phyloP scores from a whole-genome alignment of 1,284 basidiomycete genomes.

The Naganishia sp. region DNA sequence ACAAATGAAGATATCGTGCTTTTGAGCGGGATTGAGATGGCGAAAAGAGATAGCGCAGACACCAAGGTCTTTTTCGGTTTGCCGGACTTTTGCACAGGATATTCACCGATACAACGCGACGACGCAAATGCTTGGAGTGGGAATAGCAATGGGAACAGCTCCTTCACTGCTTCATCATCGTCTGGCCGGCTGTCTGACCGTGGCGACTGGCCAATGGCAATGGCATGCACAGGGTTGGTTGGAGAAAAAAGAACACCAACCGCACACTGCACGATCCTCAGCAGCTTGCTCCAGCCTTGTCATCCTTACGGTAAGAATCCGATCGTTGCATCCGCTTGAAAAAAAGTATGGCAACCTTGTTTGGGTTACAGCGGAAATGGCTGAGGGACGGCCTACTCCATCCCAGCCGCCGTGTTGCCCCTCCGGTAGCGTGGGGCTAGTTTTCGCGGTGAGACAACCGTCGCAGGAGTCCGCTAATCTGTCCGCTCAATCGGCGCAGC shows the following conservation, averaged over 20 bases:
- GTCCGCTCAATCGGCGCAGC: too few relatives aligned
- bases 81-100: slow-evolving; percentile 2
- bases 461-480: too few relatives aligned
- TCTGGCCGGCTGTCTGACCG: neutral
- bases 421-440: neutral
- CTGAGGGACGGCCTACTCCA: neutral
- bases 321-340: slow-evolving; percentile 14
- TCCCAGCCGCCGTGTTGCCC: neutral
- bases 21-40: slow-evolving; percentile 22
- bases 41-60: slow-evolving; percentile 26
- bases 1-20: neutral
- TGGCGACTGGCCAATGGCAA: slow-evolving; percentile 5
- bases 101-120: slow-evolving; percentile 8
- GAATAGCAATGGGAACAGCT: neutral
- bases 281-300: neutral
- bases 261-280: too few relatives aligned
- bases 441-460: too few relatives aligned
- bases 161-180: slow-evolving; percentile 2
- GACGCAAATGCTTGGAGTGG: neutral
- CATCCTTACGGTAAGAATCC: slow-evolving; percentile 9
- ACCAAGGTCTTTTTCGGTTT: neutral
- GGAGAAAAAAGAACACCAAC: neutral
- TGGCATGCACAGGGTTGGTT: slow-evolving; percentile 15
- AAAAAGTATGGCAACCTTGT: slow-evolving; percentile 11
- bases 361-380: neutral